phyloP scores from a whole-genome alignment of 2,329 filamentous ascomycete genomes.

The Lasiodiplodia hormozganensis region DNA sequence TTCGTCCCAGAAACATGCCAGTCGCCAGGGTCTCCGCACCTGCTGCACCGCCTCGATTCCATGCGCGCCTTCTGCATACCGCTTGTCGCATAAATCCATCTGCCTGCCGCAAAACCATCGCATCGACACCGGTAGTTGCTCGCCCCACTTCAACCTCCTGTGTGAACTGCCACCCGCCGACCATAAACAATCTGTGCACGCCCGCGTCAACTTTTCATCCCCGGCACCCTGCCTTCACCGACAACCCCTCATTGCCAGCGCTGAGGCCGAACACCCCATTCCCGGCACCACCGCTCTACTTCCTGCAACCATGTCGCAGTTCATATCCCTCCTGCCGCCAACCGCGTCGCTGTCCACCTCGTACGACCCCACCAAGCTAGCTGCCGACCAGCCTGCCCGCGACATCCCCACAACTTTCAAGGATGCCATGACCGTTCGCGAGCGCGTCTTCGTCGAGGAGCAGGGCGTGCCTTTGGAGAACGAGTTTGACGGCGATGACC shows the following conservation, averaged over 20 bases:
- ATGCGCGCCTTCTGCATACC: conserved; percentile 9
- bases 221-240: conserved; percentile 3
- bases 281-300: not conserved
- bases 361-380: conserved; percentile 46
- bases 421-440: conserved; percentile 65
- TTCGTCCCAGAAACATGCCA: conserved; percentile 10
- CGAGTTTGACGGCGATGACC: conserved; percentile 83
- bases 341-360: conserved; percentile 43
- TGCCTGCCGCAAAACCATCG: not conserved
- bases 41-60: conserved; percentile 19
- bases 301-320: conserved; percentile 40
- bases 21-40: conserved; percentile 16
- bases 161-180: not conserved
- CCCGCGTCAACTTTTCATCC: conserved; percentile 6
- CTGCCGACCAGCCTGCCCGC: conserved; percentile 41
- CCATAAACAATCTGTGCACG: conserved; percentile 4
- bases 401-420: conserved; percentile 53
- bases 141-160: not conserved
- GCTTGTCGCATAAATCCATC: conserved; percentile 17
- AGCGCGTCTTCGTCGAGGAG: conserved; percentile 64
- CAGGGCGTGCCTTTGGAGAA: conserved; percentile 65
- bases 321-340: conserved; percentile 47
- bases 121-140: not conserved
- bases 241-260: not conserved
- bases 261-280: not conserved